A percentile compares a stretch with the other conserved stretches of the same genome.
These are phyloP conservation scores for Coccinonectria pachysandricola DNA, from an alignment of 2,329 filamentous ascomycete genomes.

Conservation along the genomic window DNA sequence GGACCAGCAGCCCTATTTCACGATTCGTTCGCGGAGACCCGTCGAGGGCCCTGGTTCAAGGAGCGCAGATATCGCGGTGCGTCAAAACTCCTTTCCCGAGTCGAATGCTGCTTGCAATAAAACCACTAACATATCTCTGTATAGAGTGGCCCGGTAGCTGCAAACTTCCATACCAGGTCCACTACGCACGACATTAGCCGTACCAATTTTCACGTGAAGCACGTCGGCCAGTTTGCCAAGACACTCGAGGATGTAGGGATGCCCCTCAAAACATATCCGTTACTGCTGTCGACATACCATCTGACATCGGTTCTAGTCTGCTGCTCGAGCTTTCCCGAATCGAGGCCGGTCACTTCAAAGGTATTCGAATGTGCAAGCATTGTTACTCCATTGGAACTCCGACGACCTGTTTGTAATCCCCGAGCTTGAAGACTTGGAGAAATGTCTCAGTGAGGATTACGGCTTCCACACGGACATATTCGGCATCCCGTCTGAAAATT, in stretches of 20 bases:
- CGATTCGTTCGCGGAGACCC: conserved; percentile 40
- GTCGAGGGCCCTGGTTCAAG: conserved; percentile 35
- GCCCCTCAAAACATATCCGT: too few species aligned
- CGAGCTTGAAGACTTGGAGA: conserved; percentile 46
- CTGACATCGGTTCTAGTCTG: conserved; percentile 32
- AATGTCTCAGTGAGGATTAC: conserved; percentile 44
- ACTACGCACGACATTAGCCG: conserved; percentile 48
- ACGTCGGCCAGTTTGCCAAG: conserved; percentile 43
- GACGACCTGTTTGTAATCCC: conserved; percentile 49
- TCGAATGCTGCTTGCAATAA: too few species aligned
- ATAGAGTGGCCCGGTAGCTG: conserved; percentile 10
- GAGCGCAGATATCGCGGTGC: conserved; percentile 38
- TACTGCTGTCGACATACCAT: background rate
- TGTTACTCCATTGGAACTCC: conserved; percentile 47
- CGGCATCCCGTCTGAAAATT: conserved; percentile 46
- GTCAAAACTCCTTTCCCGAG: too few species aligned
- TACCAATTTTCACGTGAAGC: conserved; percentile 47
- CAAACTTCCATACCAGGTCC: conserved; percentile 21
- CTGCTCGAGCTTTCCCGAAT: conserved; percentile 46
- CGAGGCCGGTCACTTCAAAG: conserved; percentile 40
- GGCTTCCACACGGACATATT: conserved; percentile 48
- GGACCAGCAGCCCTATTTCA: conserved; percentile 39
- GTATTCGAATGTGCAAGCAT: conserved; percentile 44
- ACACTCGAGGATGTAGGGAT: conserved; percentile 45
- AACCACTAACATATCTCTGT: conserved; percentile 12